Base-by-base conservation (phyloP, 352 stramenopile species). In the Phytophthora constricta region DNA sequence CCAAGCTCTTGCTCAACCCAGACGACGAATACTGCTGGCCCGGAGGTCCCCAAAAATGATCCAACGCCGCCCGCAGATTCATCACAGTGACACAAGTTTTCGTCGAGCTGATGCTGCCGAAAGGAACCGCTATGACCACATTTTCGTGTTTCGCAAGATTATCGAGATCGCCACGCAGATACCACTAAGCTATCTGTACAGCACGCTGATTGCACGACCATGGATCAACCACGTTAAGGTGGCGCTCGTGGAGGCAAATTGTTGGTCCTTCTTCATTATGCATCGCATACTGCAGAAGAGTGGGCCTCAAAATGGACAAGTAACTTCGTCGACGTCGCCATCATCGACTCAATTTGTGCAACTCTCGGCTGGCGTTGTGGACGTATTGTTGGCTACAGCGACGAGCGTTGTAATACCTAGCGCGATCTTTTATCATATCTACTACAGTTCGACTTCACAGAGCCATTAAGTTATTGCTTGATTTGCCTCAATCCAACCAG, bases 191-290 rank as follows among this genome's bases (percentile, higher is more conserved):
- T 87, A 87, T 57, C 59, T 66, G 7, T 75, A 72, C 26, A 89
- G 82, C 33, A 46, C 69, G 1, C 49, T 78, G 0, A 73, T 90
- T n/a, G 65, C 79, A 0, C 71, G 70, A 14, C 52, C 69, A 13
- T 87, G 77, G 78, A 74, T 87, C 50, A 90, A 90, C 47, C 70
- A 79, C 42, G 26, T 73, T 5, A 84, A 72, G 2, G 79, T 89
- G 14, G 50, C 19, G 5, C 26, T 87, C n/a, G 67, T 82, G 13
- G 70, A 81, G n/a, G 22, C 62, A 22, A 87, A 81, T 25, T 80
- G 64, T 39, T 80, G 73, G 64, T 62, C 42, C 7, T 70, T 68
- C 0, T 80, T 71, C 26, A 31, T 65, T 14, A 62, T 72, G 17
- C 50, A 71, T 8, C 26, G 26, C 16, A 52, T 65, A 37, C 20